Evolutionary conservation across 2,329 filamentous ascomycete genomes (phyloP).

Genomic region (Cladorrhinum sp.): DNA sequence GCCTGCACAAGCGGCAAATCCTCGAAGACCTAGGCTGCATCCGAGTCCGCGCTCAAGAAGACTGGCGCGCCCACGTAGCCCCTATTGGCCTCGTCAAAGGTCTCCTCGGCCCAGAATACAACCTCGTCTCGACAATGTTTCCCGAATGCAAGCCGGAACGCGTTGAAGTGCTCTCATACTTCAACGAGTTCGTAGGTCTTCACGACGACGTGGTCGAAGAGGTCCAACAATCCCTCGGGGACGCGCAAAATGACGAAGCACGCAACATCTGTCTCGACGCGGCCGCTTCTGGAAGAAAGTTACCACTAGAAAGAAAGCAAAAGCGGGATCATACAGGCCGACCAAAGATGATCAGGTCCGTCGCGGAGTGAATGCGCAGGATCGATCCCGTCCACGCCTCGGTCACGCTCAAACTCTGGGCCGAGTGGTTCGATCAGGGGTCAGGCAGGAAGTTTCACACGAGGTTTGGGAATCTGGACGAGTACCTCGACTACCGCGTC

Average conservation of each 20-base stretch:
- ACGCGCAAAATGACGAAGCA: background rate
- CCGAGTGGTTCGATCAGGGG: conserved; percentile 23
- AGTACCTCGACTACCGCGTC: conserved; percentile 29
- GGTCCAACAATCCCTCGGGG: background rate
- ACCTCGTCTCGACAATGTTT: conserved; percentile 33
- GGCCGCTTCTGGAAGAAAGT: background rate
- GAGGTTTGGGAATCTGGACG: conserved; percentile 25
- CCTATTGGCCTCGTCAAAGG: conserved; percentile 32
- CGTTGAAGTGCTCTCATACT: conserved; percentile 39
- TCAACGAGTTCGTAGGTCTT: conserved; percentile 41
- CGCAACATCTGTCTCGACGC: background rate
- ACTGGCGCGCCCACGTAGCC: conserved; percentile 35
- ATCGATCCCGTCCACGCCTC: conserved; percentile 28
- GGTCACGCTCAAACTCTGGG: conserved; percentile 28
- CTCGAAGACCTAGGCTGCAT: conserved; percentile 33
- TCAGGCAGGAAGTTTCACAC: background rate
- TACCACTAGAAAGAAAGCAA: background rate
- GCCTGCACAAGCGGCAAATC: conserved; percentile 25
- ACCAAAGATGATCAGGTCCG: background rate
- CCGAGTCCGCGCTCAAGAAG: conserved; percentile 33
- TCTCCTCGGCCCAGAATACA: conserved; percentile 29
- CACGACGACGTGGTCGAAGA: conserved; percentile 32
- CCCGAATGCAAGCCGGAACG: conserved; percentile 40
- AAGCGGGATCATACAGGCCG: background rate
- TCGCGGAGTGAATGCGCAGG: conserved; percentile 25